phyloP scores from a whole-genome alignment of 1,284 basidiomycete genomes.

The Neotropicomus parvogracilis region DNA sequence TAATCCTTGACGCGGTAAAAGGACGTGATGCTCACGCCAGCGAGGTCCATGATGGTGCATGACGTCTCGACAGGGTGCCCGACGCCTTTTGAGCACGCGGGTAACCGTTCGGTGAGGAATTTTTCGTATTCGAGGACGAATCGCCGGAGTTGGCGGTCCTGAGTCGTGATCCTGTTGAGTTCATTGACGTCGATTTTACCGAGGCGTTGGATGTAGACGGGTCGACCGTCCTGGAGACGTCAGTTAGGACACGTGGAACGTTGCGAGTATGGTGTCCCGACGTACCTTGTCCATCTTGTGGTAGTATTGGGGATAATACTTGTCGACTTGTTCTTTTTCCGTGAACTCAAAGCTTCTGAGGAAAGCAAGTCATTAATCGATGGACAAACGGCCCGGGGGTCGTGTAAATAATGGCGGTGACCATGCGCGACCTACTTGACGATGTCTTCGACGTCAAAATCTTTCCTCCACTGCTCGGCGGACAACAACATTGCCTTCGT shows the following conservation, averaged over 20 bases:
- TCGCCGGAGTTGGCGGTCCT: constrained; percentile 85
- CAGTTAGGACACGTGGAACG: not conserved
- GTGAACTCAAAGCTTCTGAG: constrained; percentile 83
- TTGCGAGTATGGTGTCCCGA: not conserved
- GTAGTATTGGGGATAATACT: constrained; percentile 95
- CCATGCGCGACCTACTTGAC: constrained; percentile 54
- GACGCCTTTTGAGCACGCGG: constrained; percentile 70
- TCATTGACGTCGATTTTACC: constrained; percentile 87
- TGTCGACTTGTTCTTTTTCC: constrained; percentile 81
- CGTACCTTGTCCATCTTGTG: constrained; percentile 92
- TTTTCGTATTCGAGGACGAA: constrained; percentile 95
- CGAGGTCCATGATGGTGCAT: constrained; percentile 95
- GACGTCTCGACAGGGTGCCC: constrained; percentile 95
- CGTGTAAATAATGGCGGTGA: no score
- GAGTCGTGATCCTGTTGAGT: constrained; percentile 78
- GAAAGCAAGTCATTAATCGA: not conserved
- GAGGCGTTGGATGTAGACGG: constrained; percentile 92
- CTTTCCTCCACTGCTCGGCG: constrained; percentile 89
- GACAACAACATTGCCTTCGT: constrained; percentile 83
- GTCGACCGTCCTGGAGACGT: constrained; percentile 77
- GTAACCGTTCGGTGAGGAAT: constrained; percentile 76
- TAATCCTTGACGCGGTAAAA: constrained; percentile 95
- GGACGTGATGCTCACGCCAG: constrained; percentile 75
- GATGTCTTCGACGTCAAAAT: constrained; percentile 86
- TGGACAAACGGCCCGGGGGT: not conserved